These are phyloP conservation scores for Aleurites moluccanus DNA, from an alignment of 441 rosid genomes.

Conservation along the genomic window DNA sequence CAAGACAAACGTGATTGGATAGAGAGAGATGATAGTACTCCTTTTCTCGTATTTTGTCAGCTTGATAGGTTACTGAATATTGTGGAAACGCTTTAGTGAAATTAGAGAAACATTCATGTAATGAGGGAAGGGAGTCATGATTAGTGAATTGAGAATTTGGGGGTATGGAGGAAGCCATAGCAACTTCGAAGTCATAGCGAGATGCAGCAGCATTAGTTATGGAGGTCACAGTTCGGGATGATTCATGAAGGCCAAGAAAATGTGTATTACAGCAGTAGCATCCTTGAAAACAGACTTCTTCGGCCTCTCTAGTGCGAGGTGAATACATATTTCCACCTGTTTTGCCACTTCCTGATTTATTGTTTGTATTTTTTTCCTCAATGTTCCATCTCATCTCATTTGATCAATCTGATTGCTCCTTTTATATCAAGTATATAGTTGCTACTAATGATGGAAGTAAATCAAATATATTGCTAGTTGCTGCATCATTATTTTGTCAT, in stretches of 20 bases:
- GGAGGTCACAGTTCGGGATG: conserved; percentile 23
- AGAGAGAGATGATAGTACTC: conserved; percentile 65
- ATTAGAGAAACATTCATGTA: conserved; percentile 48
- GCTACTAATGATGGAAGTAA: too few relatives aligned
- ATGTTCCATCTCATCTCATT: background rate
- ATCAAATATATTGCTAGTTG: too few relatives aligned
- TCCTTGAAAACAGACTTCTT: conserved; percentile 49
- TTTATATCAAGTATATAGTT: too few relatives aligned
- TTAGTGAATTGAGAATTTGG: conserved; percentile 62
- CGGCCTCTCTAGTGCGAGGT: conserved; percentile 40
- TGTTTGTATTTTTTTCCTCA: background rate
- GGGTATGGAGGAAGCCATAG: conserved; percentile 40
- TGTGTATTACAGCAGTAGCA: conserved; percentile 64
- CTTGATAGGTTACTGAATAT: conserved; percentile 48
- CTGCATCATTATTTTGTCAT: too few relatives aligned
- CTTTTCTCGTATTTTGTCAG: conserved; percentile 57
- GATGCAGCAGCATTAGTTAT: conserved; percentile 37
- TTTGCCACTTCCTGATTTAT: too few relatives aligned
- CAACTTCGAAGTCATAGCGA: conserved; percentile 38
- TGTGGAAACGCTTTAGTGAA: conserved; percentile 57
- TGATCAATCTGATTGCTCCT: too few relatives aligned
- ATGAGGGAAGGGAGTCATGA: conserved; percentile 81
- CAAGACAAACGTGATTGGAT: conserved; percentile 54
- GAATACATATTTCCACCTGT: conserved; percentile 34
- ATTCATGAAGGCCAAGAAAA: conserved; percentile 37